These are phyloP conservation scores for Xylaria hypoxylon DNA, from an alignment of 2,329 filamentous ascomycete genomes.

Conservation along the genomic window DNA sequence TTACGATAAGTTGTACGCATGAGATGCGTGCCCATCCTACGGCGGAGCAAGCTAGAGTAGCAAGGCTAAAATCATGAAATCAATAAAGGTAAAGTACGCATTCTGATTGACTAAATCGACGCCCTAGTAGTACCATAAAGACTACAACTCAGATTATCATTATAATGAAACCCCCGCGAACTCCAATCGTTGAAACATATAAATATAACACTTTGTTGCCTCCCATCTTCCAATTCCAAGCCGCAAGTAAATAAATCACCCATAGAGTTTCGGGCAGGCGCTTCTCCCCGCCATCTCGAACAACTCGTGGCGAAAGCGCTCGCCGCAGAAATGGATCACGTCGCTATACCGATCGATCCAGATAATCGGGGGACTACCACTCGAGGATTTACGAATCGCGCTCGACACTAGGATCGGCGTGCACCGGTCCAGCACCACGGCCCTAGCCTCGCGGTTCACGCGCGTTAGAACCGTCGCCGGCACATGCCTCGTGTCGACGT, in stretches of 20 bases:
- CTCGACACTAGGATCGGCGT: conserved; percentile 37
- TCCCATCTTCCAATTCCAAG: neutral
- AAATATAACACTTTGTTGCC: no score
- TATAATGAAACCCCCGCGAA: neutral
- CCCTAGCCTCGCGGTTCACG: conserved; percentile 42
- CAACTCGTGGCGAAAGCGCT: conserved; percentile 21
- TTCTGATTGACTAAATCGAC: neutral
- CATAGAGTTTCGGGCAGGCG: conserved; percentile 33
- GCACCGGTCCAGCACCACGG: conserved; percentile 37
- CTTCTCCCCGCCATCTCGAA: conserved; percentile 35
- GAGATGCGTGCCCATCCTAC: no score
- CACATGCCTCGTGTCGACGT: conserved; percentile 37
- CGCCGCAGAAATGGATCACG: conserved; percentile 35
- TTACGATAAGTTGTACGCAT: no score
- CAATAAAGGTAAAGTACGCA: no score
- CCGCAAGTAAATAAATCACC: conserved; percentile 1
- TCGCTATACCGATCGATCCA: conserved; percentile 40
- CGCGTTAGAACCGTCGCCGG: conserved; percentile 34
- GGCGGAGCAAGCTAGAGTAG: no score
- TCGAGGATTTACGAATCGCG: conserved; percentile 7
- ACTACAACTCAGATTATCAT: neutral
- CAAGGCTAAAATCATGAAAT: no score
- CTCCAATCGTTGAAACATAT: neutral
- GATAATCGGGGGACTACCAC: conserved; percentile 30
- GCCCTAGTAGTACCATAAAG: neutral